These are phyloP conservation scores for Blastocystis sp. DNA, from an alignment of 352 stramenopile species.

Conservation along the genomic window DNA sequence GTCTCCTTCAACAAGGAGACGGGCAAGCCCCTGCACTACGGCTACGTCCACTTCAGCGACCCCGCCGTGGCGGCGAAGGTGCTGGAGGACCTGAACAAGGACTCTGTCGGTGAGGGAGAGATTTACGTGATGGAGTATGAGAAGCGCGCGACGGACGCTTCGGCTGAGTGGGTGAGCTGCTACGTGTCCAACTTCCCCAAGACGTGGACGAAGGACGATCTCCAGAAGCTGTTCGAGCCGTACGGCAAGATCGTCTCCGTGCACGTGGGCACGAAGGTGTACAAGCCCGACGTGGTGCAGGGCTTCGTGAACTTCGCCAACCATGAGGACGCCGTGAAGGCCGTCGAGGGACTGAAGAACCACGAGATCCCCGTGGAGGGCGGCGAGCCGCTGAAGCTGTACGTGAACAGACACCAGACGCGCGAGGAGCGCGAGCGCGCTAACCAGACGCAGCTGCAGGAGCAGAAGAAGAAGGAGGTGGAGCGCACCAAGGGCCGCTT, in stretches of 20 bases:
- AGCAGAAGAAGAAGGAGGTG: conserved; percentile 94
- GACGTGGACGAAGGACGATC: conserved; percentile 72
- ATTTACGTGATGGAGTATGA: conserved; percentile 73
- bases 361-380: conserved; percentile 62
- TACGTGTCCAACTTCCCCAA: conserved; percentile 98
- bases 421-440: conserved; percentile 92
- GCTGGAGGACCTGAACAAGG: conserved; percentile 96
- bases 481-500: conserved; percentile 98
- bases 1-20: conserved; percentile 91
- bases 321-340: conserved; percentile 87
- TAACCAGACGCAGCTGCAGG: conserved; percentile 90
- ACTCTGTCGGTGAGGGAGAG: conserved; percentile 81
- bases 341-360: conserved; percentile 89
- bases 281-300: conserved; percentile 72
- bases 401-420: conserved; percentile 93
- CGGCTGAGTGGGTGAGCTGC: conserved; percentile 95
- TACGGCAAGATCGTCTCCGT: conserved; percentile 80
- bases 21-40: conserved; percentile 91
- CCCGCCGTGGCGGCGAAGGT: conserved; percentile 86
- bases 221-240: conserved; percentile 76
- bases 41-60: conserved; percentile 96
- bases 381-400: conserved; percentile 78
- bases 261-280: conserved; percentile 84
- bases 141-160: conserved; percentile 87
- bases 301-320: conserved; percentile 97